These are phyloP conservation scores for Colletotrichum noveboracense DNA, from an alignment of 2,329 filamentous ascomycete genomes.

Conservation along the genomic window DNA sequence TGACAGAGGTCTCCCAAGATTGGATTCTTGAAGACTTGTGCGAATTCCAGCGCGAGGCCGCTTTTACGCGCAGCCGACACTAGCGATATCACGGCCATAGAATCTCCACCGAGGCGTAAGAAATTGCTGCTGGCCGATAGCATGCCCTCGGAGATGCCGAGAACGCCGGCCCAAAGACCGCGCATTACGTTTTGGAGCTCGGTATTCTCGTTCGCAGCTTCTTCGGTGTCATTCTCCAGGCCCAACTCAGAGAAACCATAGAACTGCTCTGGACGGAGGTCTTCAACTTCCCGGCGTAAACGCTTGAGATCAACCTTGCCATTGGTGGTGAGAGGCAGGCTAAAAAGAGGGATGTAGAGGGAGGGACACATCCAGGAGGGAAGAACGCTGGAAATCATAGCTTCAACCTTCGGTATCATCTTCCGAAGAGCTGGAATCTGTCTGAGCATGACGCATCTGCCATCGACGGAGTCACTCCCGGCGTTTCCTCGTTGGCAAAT, in stretches of 20 bases:
- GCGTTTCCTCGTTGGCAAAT: neutral
- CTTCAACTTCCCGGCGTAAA: neutral
- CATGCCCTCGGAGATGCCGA: neutral
- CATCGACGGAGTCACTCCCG: neutral
- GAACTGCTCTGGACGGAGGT: neutral
- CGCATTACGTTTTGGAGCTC: neutral
- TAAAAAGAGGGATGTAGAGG: neutral
- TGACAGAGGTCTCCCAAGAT: neutral
- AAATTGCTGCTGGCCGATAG: slow-evolving; percentile 26
- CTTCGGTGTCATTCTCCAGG: neutral
- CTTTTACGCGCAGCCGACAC: neutral
- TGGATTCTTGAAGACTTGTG: slow-evolving; percentile 2
- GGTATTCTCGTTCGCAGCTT: neutral
- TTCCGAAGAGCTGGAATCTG: neutral
- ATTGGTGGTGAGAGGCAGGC: neutral
- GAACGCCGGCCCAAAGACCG: neutral
- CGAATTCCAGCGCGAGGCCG: neutral
- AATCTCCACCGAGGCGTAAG: slow-evolving; percentile 28
- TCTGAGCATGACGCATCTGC: neutral
- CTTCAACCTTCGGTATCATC: neutral
- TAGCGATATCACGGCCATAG: slow-evolving; percentile 28
- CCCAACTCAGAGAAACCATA: neutral
- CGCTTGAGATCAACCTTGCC: slow-evolving; percentile 6
- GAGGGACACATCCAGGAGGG: slow-evolving; percentile 16
- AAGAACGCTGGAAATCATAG: neutral